These are phyloP conservation scores for Termitomyces sp. DNA, from an alignment of 768 basidiomycete genomes.

Conservation along the genomic window DNA sequence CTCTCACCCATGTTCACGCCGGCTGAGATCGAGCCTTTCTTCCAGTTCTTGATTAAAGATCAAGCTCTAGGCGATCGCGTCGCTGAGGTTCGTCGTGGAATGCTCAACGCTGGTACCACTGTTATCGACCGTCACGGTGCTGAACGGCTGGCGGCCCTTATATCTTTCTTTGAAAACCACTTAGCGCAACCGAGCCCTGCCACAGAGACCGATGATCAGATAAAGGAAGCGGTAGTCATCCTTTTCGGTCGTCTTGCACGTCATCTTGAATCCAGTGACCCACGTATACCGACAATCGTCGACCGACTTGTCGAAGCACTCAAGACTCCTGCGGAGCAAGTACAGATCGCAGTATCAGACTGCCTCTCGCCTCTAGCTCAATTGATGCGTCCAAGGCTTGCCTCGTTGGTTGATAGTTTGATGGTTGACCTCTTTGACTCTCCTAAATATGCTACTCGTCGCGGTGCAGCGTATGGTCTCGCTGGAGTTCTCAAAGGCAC, in stretches of 20 bases:
- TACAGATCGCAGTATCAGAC: slow-evolving; percentile 94
- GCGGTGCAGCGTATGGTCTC: slow-evolving; percentile 96
- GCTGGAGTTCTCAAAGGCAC: slow-evolving; percentile 92
- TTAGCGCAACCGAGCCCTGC: slow-evolving; percentile 50
- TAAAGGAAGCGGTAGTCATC: slow-evolving; percentile 94
- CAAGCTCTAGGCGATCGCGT: slow-evolving; percentile 85
- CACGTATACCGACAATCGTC: slow-evolving; percentile 76
- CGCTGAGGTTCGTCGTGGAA: slow-evolving; percentile 74
- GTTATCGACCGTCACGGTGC: slow-evolving; percentile 84
- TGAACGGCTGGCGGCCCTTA: slow-evolving; percentile 62
- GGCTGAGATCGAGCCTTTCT: slow-evolving; percentile 63
- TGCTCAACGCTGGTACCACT: slow-evolving; percentile 80
- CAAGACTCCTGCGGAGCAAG: slow-evolving; percentile 92
- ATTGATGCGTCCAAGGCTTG: slow-evolving; percentile 55
- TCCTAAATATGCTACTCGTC: slow-evolving; percentile 85
- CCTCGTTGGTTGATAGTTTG: slow-evolving; percentile 67
- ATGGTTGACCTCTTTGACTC: slow-evolving; percentile 73
- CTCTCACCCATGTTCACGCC: slow-evolving; percentile 63
- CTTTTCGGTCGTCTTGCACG: slow-evolving; percentile 89
- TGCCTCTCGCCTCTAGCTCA: slow-evolving; percentile 86
- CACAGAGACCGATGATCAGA: slow-evolving; percentile 75
- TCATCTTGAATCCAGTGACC: slow-evolving; percentile 74
- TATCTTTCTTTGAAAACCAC: slow-evolving; percentile 77
- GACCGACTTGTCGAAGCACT: slow-evolving; percentile 84
- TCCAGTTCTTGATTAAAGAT: slow-evolving; percentile 80